Evolutionary conservation across 441 rosid genomes (phyloP).

Genomic region (Gossypium aridum): DNA sequence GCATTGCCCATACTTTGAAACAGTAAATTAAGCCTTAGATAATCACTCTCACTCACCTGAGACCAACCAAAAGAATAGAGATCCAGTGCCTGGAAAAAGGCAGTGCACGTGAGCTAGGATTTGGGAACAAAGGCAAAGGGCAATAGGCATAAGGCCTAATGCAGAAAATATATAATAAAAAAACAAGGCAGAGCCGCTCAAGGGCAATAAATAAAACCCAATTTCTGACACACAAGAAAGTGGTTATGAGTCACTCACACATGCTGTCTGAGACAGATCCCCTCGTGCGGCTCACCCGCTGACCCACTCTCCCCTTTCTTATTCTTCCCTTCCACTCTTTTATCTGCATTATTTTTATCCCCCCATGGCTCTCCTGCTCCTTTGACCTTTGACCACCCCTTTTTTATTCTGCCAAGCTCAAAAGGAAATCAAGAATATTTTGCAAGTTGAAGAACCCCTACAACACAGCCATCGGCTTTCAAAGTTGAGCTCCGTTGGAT

Average conservation of each 20-base stretch:
- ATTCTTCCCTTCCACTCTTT: constrained; percentile 8
- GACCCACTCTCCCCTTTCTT: constrained; percentile 34
- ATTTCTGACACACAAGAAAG: constrained; percentile 14
- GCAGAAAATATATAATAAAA: not conserved
- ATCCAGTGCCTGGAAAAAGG: constrained; percentile 3
- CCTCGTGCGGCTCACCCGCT: constrained; percentile 80
- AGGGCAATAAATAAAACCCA: not conserved
- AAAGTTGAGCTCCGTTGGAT: too few relatives aligned
- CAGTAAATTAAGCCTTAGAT: not conserved
- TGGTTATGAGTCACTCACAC: constrained; percentile 10
- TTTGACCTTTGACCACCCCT: constrained; percentile 35
- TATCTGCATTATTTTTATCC: not conserved
- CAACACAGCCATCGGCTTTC: too few relatives aligned
- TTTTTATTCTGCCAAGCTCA: not conserved
- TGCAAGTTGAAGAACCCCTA: too few relatives aligned
- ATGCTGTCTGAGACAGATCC: constrained; percentile 29
- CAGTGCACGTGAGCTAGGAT: constrained; percentile 22
- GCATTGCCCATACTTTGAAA: not conserved
- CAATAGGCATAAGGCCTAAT: not conserved
- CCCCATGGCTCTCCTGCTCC: constrained; percentile 2
- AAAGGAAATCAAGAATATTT: constrained; percentile 18
- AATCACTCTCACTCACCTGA: not conserved
- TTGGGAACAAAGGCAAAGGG: not conserved
- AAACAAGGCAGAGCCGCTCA: not conserved
- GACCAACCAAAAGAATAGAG: not conserved